Percentiles rank a stretch among this genome's conserved stretches.
Evolutionary conservation across 164 flowering plant species (phyloP).

Genomic region (Sextonia rubra): DNA sequence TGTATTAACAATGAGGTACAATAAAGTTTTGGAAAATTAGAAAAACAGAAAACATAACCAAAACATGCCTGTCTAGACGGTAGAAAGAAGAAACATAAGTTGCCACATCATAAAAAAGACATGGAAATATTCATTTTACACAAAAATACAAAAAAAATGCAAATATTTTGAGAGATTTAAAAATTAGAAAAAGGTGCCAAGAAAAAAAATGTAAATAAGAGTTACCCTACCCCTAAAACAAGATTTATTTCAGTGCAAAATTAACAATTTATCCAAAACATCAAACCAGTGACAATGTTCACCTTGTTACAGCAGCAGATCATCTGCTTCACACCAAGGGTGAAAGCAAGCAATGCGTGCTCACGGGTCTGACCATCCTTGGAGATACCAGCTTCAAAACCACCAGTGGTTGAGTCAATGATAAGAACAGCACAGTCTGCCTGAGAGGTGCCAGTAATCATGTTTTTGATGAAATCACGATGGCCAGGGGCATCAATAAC

Average conservation of each 20-base stretch:
- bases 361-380: conserved; percentile 94
- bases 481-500: conserved; percentile 89
- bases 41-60: no score
- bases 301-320: conserved; percentile 87
- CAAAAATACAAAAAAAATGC: no score
- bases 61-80: no score
- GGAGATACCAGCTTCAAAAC: conserved; percentile 85
- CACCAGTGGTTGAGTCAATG: conserved; percentile 83
- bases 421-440: conserved; percentile 82
- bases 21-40: no score
- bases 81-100: no score
- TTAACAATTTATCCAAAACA: no score
- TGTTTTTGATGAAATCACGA: conserved; percentile 83
- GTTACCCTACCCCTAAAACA: not conserved
- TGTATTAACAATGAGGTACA: no score
- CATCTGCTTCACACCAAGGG: conserved; percentile 82
- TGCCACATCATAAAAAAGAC: no score
- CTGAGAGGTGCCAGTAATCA: conserved; percentile 86
- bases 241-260: not conserved
- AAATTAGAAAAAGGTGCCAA: no score
- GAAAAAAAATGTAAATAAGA: no score
- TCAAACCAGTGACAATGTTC: not conserved
- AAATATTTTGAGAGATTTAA: no score
- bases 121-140: no score
- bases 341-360: conserved; percentile 75